Evolutionary conservation across 768 basidiomycete genomes (phyloP).

Genomic region (Termitomyces heimii): DNA sequence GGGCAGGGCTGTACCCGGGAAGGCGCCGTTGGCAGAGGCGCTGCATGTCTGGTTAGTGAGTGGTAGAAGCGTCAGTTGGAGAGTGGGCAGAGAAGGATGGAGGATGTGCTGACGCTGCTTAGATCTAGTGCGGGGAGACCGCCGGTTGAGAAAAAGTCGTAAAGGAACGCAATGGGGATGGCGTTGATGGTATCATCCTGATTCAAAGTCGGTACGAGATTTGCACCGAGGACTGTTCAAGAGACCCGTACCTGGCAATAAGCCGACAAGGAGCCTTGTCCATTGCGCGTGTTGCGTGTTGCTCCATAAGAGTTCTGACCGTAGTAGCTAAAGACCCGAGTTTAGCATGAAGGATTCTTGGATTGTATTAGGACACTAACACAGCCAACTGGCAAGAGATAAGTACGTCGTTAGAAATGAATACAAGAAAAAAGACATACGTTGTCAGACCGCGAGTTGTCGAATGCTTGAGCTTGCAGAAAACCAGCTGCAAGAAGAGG

Average conservation of each 20-base stretch:
- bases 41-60: slow-evolving; percentile 56
- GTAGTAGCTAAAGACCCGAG: slow-evolving; percentile 25
- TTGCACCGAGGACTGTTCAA: background rate
- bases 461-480: slow-evolving; percentile 19
- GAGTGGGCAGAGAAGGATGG: background rate
- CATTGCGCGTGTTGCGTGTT: slow-evolving; percentile 32
- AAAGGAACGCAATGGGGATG: slow-evolving; percentile 57
- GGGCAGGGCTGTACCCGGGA: slow-evolving; percentile 50
- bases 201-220: background rate
- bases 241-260: slow-evolving; percentile 47
- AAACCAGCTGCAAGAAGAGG: slow-evolving; percentile 3
- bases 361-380: background rate
- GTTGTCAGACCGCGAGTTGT: slow-evolving; percentile 31
- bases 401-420: background rate
- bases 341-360: background rate
- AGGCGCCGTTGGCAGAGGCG: slow-evolving; percentile 30
- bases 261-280: slow-evolving; percentile 33
- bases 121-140: slow-evolving; percentile 55
- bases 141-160: slow-evolving; percentile 53
- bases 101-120: slow-evolving; percentile 37
- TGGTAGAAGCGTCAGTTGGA: background rate
- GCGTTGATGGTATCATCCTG: slow-evolving; percentile 54
- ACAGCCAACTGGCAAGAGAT: slow-evolving; percentile 19
- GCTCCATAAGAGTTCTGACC: slow-evolving; percentile 60
- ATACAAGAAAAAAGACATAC: slow-evolving; percentile 16